A percentile compares a stretch with the other conserved stretches of the same genome.
Conservation (phyloP, 2,329 filamentous ascomycete species). For the Paracoccidioides brasiliensis region DNA sequence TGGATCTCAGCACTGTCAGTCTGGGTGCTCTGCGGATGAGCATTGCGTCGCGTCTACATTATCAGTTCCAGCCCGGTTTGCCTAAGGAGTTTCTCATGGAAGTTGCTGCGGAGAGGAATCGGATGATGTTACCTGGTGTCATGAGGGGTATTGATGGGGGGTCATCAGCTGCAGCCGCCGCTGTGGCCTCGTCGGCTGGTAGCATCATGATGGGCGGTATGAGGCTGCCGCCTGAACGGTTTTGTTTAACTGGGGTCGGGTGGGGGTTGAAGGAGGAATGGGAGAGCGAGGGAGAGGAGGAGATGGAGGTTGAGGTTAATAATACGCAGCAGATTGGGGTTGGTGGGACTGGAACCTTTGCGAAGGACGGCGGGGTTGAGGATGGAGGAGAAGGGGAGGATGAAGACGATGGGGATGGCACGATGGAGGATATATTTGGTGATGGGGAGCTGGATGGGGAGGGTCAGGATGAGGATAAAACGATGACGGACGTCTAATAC, state of each 20-base stretch:
- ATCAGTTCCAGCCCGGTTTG: slow-evolving; percentile 46
- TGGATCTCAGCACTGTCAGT: slow-evolving; percentile 30
- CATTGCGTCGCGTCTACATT: slow-evolving; percentile 45
- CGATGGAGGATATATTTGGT: slow-evolving; percentile 37
- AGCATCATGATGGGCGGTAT: slow-evolving; percentile 39
- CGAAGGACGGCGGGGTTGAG: slow-evolving; percentile 19
- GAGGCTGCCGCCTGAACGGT: slow-evolving; percentile 48
- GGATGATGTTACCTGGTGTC: slow-evolving; percentile 41
- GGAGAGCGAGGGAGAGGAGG: slow-evolving; percentile 42
- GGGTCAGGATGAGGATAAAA: slow-evolving; percentile 25
- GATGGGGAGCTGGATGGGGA: slow-evolving; percentile 26
- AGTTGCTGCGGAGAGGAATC: slow-evolving; percentile 43
- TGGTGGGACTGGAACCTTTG: slow-evolving; percentile 11
- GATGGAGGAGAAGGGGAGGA: slow-evolving; percentile 22
- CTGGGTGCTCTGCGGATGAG: slow-evolving; percentile 47
- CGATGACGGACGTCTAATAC: slow-evolving; percentile 31
- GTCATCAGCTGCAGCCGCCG: not conserved
- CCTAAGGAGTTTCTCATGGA: slow-evolving; percentile 51
- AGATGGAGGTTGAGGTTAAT: slow-evolving; percentile 12
- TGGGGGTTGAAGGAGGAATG: slow-evolving; percentile 47
- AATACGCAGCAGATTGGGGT: slow-evolving; percentile 15
- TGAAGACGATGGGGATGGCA: slow-evolving; percentile 34
- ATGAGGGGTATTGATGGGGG: slow-evolving; percentile 31
- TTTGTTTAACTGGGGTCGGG: slow-evolving; percentile 44
- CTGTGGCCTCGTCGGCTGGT: slow-evolving; percentile 12